A percentile compares a stretch with the other conserved stretches of the same genome.
These are phyloP conservation scores for Vitis cinerea DNA, from an alignment of 164 flowering plant species.

Conservation along the genomic window DNA sequence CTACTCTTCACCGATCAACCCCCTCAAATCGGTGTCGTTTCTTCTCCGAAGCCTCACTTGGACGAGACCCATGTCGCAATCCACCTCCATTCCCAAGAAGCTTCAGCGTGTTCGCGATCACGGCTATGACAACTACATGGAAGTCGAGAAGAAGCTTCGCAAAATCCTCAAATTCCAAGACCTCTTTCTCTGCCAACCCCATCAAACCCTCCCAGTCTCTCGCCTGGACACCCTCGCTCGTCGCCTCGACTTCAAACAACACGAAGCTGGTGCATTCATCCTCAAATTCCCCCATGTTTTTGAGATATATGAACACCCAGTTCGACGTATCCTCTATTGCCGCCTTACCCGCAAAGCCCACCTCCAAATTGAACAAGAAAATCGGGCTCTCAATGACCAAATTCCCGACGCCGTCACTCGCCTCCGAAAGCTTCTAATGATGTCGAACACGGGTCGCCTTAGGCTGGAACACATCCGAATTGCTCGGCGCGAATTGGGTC, in stretches of 20 bases:
- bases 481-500: constrained; percentile 72
- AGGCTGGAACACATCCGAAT: constrained; percentile 79
- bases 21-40: not conserved
- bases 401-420: constrained; percentile 64
- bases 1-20: no score
- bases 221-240: constrained; percentile 74
- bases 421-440: constrained; percentile 70
- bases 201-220: constrained; percentile 47
- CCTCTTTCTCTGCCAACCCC: constrained; percentile 62
- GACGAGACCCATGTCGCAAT: constrained; percentile 50
- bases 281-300: constrained; percentile 92
- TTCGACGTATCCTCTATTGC: constrained; percentile 74
- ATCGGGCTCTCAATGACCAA: constrained; percentile 57
- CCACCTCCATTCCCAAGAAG: constrained; percentile 79
- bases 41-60: constrained; percentile 7
- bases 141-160: constrained; percentile 72
- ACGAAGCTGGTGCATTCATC: constrained; percentile 72
- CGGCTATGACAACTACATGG: constrained; percentile 94
- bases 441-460: constrained; percentile 68
- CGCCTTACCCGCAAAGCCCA: constrained; percentile 63
- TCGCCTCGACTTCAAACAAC: constrained; percentile 72
- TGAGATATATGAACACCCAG: constrained; percentile 90
- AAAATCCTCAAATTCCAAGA: constrained; percentile 76
- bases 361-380: constrained; percentile 70
- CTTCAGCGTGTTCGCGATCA: constrained; percentile 74